Evolutionary conservation across 305 asterid species (phyloP), one percentile per base, ranked within the genome.

Genomic region (Striga hermonthica): DNA sequence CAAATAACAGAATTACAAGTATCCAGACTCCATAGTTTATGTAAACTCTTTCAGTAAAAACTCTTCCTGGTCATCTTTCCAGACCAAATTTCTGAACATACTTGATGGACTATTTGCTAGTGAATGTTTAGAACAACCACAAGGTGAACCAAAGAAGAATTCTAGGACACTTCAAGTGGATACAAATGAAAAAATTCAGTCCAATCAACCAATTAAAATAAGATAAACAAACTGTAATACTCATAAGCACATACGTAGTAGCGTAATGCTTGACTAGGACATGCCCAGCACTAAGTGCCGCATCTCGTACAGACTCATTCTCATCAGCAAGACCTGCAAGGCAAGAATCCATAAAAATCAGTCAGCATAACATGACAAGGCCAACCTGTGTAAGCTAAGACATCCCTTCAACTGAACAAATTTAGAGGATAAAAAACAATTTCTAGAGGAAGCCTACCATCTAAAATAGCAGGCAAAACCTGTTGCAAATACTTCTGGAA

Each of bases 251-350:
- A 60, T 86, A 94, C 98, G 99, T 86, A 68, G 88, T 79, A 70
- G 99, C 98, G 78, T 94, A 94, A 73, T 94, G 95, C 81, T 94
- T 96, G 80, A 94, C 99, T 75, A 94, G 79, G 69, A 94, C 97
- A 83, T 86, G 99, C 76, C 99, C 99, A 64, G 98, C 96, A 73
- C 96, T 84, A 71, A 94, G 95, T 61, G 99, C 98, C 56, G 98
- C 99, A 37, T 94, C 99, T 60, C 99, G 95, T 35, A 94, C 99
- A 72, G 99, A 94, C 77, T 94, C 99, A 74, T 91, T 94, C 87
- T 94, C 99, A 81, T 94, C 99, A 64, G 99, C 99, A 62, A 94
- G 96, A 44, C 99, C 99, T 94, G 82, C 39, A 73, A 22, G 64
- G 71, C 41, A 66, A 53, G 64, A 67, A 68, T 38, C 72, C 41